A percentile compares a stretch with the other conserved stretches of the same genome.
Conservation (phyloP, 1,284 basidiomycete species). For the Moesziomyces sp. region DNA sequence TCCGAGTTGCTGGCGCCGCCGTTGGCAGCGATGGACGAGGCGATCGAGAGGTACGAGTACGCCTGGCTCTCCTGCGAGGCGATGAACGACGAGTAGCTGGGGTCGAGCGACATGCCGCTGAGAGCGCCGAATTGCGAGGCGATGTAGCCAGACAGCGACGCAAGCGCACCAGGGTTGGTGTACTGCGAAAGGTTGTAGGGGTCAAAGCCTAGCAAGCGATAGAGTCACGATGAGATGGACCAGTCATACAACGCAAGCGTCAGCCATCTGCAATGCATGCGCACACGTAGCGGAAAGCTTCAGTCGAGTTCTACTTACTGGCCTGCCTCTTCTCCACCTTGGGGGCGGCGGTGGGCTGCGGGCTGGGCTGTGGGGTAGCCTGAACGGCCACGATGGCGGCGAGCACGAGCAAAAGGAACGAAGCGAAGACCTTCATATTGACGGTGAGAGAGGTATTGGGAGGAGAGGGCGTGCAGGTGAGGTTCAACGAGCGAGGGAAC, state of each 20-base stretch:
- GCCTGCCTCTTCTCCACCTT: conserved; percentile 32
- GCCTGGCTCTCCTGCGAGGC: conserved; percentile 19
- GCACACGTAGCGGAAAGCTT: no score
- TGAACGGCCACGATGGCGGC: conserved; percentile 23
- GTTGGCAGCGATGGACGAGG: conserved; percentile 27
- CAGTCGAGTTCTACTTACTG: conserved; percentile 10
- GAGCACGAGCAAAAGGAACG: conserved; percentile 25
- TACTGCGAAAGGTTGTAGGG: conserved; percentile 38
- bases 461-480: background rate
- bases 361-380: conserved; percentile 30
- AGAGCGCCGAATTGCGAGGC: conserved; percentile 17
- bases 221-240: background rate
- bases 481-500: background rate
- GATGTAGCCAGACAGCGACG: conserved; percentile 29
- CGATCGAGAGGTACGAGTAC: conserved; percentile 38
- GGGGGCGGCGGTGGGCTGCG: conserved; percentile 35
- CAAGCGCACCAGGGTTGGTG: conserved; percentile 25
- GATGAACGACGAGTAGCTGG: conserved; percentile 19
- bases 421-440: conserved; percentile 33
- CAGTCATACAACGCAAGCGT: no score
- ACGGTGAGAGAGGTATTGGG: background rate
- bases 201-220: conserved; percentile 20
- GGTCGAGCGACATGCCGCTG: conserved; percentile 9
- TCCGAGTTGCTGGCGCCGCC: conserved; percentile 24
- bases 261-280: no score